phyloP scores from a whole-genome alignment of 1,284 basidiomycete genomes.

The Volvariella surrecta region DNA sequence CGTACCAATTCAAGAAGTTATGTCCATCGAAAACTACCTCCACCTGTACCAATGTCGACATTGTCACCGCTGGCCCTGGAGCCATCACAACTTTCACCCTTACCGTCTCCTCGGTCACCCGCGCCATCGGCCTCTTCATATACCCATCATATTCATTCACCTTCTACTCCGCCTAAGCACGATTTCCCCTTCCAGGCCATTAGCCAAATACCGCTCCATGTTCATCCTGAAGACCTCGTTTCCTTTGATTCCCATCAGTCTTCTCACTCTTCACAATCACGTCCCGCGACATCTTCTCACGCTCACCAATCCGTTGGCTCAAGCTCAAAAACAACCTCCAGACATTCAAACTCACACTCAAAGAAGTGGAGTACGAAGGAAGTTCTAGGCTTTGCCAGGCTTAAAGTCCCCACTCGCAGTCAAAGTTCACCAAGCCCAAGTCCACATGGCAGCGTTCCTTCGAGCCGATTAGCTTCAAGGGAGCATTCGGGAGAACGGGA shows the following conservation, averaged over 20 bases:
- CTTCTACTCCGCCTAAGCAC: slow-evolving; percentile 1
- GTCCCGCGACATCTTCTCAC: not conserved
- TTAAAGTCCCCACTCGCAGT: not conserved
- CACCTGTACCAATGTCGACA: too few relatives aligned
- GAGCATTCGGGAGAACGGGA: slow-evolving; percentile 2
- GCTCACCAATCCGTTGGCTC: slow-evolving; percentile 1
- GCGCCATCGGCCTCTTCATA: too few relatives aligned
- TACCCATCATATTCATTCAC: too few relatives aligned
- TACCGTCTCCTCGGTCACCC: too few relatives aligned
- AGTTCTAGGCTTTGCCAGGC: not conserved
- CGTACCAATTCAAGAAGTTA: too few relatives aligned
- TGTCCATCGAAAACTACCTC: too few relatives aligned
- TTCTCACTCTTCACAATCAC: not conserved
- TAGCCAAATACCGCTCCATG: slow-evolving; percentile 6
- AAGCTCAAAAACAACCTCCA: slow-evolving; percentile 1
- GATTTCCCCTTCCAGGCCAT: not conserved
- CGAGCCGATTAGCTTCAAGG: slow-evolving; percentile 6
- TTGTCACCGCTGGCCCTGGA: too few relatives aligned
- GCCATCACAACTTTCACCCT: too few relatives aligned
- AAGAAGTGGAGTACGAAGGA: too few relatives aligned
- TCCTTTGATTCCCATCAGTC: slow-evolving; percentile 1
- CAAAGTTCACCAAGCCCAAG: slow-evolving; percentile 7
- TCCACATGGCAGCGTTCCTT: slow-evolving; percentile 5
- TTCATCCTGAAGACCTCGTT: slow-evolving; percentile 6
- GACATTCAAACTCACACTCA: not conserved